Evolutionary conservation across 2,329 filamentous ascomycete species (phyloP), one percentile per base, ranked within the genome.

Genomic region (Biscogniauxia mediterranea): DNA sequence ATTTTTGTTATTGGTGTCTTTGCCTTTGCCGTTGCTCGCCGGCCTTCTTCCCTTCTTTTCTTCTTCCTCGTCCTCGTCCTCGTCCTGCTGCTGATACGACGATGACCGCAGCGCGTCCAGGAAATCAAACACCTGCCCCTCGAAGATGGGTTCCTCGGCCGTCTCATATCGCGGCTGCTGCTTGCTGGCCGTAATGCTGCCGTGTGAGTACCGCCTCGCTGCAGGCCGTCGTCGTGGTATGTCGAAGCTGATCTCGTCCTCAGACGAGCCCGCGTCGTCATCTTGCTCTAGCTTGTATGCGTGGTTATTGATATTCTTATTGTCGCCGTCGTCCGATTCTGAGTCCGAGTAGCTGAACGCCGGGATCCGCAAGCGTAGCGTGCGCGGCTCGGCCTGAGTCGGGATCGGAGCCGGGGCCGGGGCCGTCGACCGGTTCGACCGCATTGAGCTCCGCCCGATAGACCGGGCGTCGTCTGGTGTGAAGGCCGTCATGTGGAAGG

Each of bases 181-280:
- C 38, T n/a, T 46, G 38, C 61, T 60, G 19, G 5, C 19, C 19
- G 51, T 52, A 57, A 32, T 32, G 28, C 58, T 55, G 23, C 38
- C 17, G 11, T 56, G 26, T 11, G 60, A 57, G 6, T 51, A 20
- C 26, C 56, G 17, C 63, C 25, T n/a, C 56, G 61, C n/a, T 59
- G 60, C 4, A 62, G 23, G 6, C 59, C 57, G 20, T 50, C 63
- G 38, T 6, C 70, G 68, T 28, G 69, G 70, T 38, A 71, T 71
- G 19, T 71, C 70, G 11, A 68, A 70, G 28, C 66, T 71, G 6
- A 69, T 25, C 5, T 67, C 69, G 5, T 70, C 68, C 15, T 71
- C 69, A 2, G 67, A 71, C 13, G 60, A 66, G 6, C 64, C 26
- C n/a, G 11, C 9, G 5, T 66, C 61, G 50, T 59, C 61, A n/a